A percentile compares a stretch with the other conserved stretches of the same genome.
Conservation (phyloP, 306 rosid species). For the Cucurbita argyrosperma region DNA sequence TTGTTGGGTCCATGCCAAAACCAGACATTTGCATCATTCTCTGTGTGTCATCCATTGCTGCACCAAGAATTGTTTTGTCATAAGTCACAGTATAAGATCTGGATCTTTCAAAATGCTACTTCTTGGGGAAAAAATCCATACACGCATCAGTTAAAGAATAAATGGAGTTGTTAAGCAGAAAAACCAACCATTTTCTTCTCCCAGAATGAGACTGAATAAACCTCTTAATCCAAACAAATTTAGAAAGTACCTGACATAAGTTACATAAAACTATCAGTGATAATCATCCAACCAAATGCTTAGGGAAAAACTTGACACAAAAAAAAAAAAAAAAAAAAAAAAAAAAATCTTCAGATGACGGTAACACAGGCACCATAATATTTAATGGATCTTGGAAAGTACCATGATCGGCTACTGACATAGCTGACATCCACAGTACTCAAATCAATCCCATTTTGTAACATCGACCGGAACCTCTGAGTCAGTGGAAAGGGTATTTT, state of each 20-base stretch:
- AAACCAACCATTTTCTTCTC: slow-evolving; percentile 93
- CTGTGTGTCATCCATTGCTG: slow-evolving; percentile 97
- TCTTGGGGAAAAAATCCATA: neutral
- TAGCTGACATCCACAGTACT: slow-evolving; percentile 99
- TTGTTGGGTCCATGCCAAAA: slow-evolving; percentile 83
- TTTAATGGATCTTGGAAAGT: slow-evolving; percentile 13
- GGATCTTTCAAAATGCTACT: neutral
- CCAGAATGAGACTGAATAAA: slow-evolving; percentile 92
- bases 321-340: too few species aligned
- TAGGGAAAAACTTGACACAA: neutral
- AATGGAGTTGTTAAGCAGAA: neutral
- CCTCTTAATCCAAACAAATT: slow-evolving; percentile 96
- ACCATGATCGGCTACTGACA: slow-evolving; percentile 99
- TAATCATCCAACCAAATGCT: slow-evolving; percentile 6
- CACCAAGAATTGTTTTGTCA: slow-evolving; percentile 8
- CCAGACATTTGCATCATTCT: slow-evolving; percentile 99
- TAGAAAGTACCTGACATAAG: slow-evolving; percentile 74
- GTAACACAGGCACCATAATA: neutral
- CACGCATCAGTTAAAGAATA: neutral
- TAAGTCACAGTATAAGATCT: slow-evolving; percentile 7
- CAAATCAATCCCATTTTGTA: slow-evolving; percentile 96
- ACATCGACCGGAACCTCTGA: slow-evolving; percentile 92
- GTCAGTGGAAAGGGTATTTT: slow-evolving; percentile 97
- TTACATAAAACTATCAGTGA: slow-evolving; percentile 1
- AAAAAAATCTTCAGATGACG: neutral